Evolutionary conservation across 345 rosid species (phyloP).

Genomic region (Citropsis articulata): DNA sequence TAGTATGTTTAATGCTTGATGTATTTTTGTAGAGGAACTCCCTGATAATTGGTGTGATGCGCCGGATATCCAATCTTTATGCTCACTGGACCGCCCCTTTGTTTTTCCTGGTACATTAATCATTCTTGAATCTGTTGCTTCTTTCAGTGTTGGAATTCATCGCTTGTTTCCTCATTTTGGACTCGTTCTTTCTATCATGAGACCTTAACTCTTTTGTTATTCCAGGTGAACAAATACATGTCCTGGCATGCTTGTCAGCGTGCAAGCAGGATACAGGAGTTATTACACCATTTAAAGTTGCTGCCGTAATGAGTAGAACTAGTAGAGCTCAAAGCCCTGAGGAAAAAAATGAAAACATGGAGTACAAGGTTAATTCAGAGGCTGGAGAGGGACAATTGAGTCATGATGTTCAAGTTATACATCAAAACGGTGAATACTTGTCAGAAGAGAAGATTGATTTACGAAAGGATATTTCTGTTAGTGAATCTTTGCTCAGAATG

Average conservation of each 20-base stretch:
- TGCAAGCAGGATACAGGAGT: constrained; percentile 73
- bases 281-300: constrained; percentile 90
- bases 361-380: constrained; percentile 28
- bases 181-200: constrained; percentile 5
- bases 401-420: constrained; percentile 34
- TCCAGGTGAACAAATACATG: constrained; percentile 89
- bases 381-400: constrained; percentile 46
- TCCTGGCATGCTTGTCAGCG: constrained; percentile 86
- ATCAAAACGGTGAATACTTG: constrained; percentile 50
- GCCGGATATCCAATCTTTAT: constrained; percentile 55
- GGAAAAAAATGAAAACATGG: constrained; percentile 47
- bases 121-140: constrained; percentile 9
- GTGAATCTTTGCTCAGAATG: constrained; percentile 84
- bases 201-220: constrained; percentile 21
- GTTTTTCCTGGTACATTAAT: constrained; percentile 75
- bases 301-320: constrained; percentile 81
- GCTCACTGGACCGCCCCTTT: constrained; percentile 75
- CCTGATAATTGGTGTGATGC: constrained; percentile 67
- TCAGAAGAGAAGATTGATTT: constrained; percentile 49
- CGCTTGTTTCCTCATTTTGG: neutral
- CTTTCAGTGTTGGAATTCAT: constrained; percentile 15
- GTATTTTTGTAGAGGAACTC: constrained; percentile 56
- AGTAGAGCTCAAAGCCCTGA: constrained; percentile 52
- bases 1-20: constrained; percentile 11
- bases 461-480: constrained; percentile 54